Conservation (phyloP, 106 monocot genomes). For the Apostasia shenzhenica region DNA sequence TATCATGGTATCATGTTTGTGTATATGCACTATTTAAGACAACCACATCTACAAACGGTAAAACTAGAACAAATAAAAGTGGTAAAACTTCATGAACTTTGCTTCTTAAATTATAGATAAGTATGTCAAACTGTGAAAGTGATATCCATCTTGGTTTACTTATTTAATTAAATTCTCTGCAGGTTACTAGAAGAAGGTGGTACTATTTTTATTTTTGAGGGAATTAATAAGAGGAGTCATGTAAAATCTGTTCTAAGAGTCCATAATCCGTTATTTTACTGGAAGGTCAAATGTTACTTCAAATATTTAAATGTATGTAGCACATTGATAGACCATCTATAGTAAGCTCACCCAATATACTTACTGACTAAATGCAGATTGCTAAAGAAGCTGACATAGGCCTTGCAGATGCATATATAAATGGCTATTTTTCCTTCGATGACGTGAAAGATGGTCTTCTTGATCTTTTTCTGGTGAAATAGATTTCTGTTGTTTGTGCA, state of each 20-base stretch:
- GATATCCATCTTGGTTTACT: not conserved
- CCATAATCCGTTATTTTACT: conserved; percentile 81
- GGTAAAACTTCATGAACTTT: too few relatives aligned
- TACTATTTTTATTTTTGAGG: conserved; percentile 65
- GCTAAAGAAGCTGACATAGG: conserved; percentile 94
- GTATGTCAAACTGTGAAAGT: too few relatives aligned
- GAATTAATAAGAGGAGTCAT: conserved; percentile 24
- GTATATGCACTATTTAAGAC: too few relatives aligned
- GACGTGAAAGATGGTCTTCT: conserved; percentile 82
- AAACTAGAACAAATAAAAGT: too few relatives aligned
- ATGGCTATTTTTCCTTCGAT: conserved; percentile 77
- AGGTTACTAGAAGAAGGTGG: conserved; percentile 95
- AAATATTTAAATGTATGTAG: not conserved
- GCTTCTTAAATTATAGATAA: too few relatives aligned
- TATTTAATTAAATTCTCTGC: conserved; percentile 5
- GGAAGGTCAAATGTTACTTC: conserved; percentile 55
- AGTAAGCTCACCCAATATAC: not conserved
- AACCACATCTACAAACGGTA: too few relatives aligned
- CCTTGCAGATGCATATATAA: conserved; percentile 93
- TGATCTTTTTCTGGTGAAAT: conserved; percentile 58
- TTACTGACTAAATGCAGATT: conserved; percentile 33
- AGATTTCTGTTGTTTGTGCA: not conserved
- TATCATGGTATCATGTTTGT: too few relatives aligned
- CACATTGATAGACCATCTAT: not conserved
- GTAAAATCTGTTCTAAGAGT: conserved; percentile 63